phyloP scores from a whole-genome alignment of 768 basidiomycete genomes.

The Tulasnella sp. region DNA sequence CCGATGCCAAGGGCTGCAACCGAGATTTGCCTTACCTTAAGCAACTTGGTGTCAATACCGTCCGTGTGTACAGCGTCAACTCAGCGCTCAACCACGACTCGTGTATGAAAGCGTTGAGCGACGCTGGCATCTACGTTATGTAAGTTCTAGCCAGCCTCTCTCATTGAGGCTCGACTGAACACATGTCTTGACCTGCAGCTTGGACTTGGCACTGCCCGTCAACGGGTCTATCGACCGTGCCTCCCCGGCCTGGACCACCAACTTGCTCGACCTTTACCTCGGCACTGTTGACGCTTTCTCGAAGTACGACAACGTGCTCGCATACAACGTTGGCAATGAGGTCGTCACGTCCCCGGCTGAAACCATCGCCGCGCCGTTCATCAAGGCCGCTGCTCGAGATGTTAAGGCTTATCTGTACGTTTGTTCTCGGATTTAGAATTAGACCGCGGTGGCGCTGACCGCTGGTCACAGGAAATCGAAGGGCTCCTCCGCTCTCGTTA shows the following conservation, averaged over 20 bases:
- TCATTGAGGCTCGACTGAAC: constrained; percentile 5
- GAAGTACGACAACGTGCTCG: constrained; percentile 88
- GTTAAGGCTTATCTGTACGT: constrained; percentile 80
- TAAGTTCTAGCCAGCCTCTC: not conserved
- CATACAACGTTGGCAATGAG: constrained; percentile 90
- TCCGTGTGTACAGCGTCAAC: constrained; percentile 87
- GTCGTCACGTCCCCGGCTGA: constrained; percentile 56
- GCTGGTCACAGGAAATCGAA: constrained; percentile 58
- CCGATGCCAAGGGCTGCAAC: constrained; percentile 64
- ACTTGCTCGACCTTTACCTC: constrained; percentile 76
- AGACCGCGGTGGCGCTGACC: not conserved
- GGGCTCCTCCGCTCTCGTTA: constrained; percentile 66
- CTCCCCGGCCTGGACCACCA: constrained; percentile 77
- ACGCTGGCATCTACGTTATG: too few relatives aligned
- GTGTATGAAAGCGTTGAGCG: constrained; percentile 78
- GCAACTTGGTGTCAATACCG: constrained; percentile 74
- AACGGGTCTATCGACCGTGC: constrained; percentile 80
- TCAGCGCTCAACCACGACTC: constrained; percentile 79
- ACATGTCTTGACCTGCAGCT: constrained; percentile 50
- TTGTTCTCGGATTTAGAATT: not conserved
- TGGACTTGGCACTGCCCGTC: constrained; percentile 82
- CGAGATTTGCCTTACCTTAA: constrained; percentile 81
- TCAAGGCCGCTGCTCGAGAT: constrained; percentile 92
- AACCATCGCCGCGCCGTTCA: constrained; percentile 71
- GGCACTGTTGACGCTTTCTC: constrained; percentile 76